Base-by-base conservation (phyloP, 768 basidiomycete genomes). In the Suillus decipiens region DNA sequence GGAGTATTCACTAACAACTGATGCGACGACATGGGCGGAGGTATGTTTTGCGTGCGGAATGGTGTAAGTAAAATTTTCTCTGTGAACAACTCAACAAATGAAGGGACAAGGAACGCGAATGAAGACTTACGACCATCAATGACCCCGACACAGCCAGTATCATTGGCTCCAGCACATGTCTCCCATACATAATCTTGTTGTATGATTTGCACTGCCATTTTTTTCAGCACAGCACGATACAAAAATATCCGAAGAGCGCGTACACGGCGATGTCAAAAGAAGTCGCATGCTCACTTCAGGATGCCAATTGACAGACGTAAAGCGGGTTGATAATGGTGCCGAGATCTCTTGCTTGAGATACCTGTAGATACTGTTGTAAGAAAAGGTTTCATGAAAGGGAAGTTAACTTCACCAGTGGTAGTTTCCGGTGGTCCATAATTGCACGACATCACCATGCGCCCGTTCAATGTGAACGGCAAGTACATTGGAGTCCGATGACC, bases 11-110 rank as follows among this genome's bases (percentile, higher is more conserved):
- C 22, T 72, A 76, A 53, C 58, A 86, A 76, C 45, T 76, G 75
- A 67, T 82, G 80, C 1, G 93, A 89, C 1, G 89, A 92, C 94
- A 97, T 96, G 0, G 97, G 97, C n/a, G 97, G 97, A n/a, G 96
- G 97, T 5, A 96, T 84, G 71, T 97, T 98, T 77, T 96, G 93
- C 0, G 86, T 84, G 45, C 95, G 85, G 82, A 99, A 99, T 17
- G 97, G 92, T 2, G 96, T 99, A 45, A 99, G 79, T 3, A 96
- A 84, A 61, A 93, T 77, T 24, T 79, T 80, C 2, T 86, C 95
- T 96, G 73, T 50, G 33, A 19, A 53, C 42, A 15, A 37, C 61
- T 62, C 15, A 19, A 62, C 50, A 7, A 31, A 59, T 17, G 50
- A 51, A 56, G 59, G 28, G 11, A 7, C 39, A 47, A 22, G 10